phyloP scores from a whole-genome alignment of 768 basidiomycete species.

The Trametes cubensis region DNA sequence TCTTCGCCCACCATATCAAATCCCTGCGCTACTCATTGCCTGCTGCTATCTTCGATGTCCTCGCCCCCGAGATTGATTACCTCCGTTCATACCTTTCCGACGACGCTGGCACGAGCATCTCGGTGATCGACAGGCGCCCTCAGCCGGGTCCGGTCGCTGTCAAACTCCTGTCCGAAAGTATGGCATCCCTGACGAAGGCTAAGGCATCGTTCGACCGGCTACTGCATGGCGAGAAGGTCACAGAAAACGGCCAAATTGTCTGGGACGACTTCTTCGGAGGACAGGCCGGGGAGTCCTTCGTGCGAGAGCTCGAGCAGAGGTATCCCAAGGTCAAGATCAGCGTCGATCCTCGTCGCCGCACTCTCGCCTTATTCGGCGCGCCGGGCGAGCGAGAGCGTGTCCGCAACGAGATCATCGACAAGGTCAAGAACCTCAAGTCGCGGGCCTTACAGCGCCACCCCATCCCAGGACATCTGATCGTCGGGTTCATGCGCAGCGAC shows the following conservation, averaged over 20 bases:
- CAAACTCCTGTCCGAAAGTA: conserved; percentile 52
- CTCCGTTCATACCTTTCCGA: conserved; percentile 44
- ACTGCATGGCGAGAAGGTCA: conserved; percentile 61
- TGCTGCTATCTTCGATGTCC: conserved; percentile 39
- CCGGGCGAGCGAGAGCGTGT: conserved; percentile 45
- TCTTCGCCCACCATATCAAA: conserved; percentile 58
- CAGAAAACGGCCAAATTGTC: conserved; percentile 49
- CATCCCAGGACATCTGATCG: conserved; percentile 49
- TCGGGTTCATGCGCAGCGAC: conserved; percentile 49
- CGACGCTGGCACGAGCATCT: conserved; percentile 36
- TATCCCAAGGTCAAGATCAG: conserved; percentile 48
- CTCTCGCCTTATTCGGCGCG: conserved; percentile 56
- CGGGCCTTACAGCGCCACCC: conserved; percentile 48
- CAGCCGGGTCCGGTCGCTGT: conserved; percentile 37
- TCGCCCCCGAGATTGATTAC: conserved; percentile 48
- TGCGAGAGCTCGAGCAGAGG: conserved; percentile 45
- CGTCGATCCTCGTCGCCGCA: conserved; percentile 43
- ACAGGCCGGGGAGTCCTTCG: conserved; percentile 44
- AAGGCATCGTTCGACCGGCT: conserved; percentile 66
- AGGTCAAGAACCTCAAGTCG: conserved; percentile 46
- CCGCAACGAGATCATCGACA: conserved; percentile 48
- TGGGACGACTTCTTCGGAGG: conserved; percentile 70
- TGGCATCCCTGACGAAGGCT: conserved; percentile 53
- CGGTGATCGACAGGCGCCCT: conserved; percentile 22
- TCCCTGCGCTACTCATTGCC: conserved; percentile 52